Percentiles rank a stretch among this genome's conserved stretches.
phyloP scores from a whole-genome alignment of 129 eudicot species.

The Pulicaria dysenterica region DNA sequence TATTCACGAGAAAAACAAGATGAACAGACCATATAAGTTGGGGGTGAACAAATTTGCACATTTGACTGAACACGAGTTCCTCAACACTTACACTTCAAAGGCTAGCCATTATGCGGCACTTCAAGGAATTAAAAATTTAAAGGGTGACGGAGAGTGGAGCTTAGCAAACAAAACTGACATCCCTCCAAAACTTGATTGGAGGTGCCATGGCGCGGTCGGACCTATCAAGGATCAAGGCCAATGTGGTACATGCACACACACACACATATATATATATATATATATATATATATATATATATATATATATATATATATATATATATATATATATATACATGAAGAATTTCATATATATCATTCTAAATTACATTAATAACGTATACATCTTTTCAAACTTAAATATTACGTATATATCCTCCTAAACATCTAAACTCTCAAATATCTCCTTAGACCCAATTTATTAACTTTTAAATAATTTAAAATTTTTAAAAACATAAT shows the following conservation, averaged over 20 bases:
- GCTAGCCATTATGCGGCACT: slow-evolving; percentile 34
- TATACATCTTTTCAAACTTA: too few relatives aligned
- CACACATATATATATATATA: too few relatives aligned
- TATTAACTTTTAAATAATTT: too few relatives aligned
- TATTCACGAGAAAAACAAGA: slow-evolving; percentile 62
- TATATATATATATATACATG: too few relatives aligned
- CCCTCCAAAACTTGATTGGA: slow-evolving; percentile 67
- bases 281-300: too few relatives aligned
- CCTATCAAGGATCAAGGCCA: slow-evolving; percentile 64
- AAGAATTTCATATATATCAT: too few relatives aligned
- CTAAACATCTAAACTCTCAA: too few relatives aligned
- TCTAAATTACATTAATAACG: too few relatives aligned
- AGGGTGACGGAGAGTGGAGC: neutral
- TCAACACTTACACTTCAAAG: slow-evolving; percentile 52
- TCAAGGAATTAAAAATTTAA: slow-evolving; percentile 27
- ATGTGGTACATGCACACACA: slow-evolving; percentile 39
- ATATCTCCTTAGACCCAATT: too few relatives aligned
- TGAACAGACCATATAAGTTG: slow-evolving; percentile 71
- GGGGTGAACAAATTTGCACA: slow-evolving; percentile 72
- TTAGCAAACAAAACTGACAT: slow-evolving; percentile 31
- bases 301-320: too few relatives aligned
- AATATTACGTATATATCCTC: too few relatives aligned
- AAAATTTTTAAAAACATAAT: too few relatives aligned
- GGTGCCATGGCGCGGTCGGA: slow-evolving; percentile 49
- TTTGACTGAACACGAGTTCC: slow-evolving; percentile 68